phyloP scores from a whole-genome alignment of 768 basidiomycete species.

The Leccinellum albellum region DNA sequence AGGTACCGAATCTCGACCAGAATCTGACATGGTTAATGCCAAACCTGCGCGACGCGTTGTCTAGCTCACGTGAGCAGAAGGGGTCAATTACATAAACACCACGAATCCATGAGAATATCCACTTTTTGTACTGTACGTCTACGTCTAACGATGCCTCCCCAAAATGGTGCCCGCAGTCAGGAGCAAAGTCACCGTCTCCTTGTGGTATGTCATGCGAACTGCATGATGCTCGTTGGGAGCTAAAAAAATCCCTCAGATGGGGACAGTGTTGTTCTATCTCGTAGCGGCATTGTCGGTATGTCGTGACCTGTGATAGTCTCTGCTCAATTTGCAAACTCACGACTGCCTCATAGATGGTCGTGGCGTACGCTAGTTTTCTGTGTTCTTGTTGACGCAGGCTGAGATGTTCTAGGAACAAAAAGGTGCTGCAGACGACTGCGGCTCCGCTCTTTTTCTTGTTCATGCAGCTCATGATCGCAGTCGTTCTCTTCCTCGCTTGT shows the following conservation, averaged over 20 bases:
- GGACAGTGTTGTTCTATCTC: conserved; percentile 81
- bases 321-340: conserved; percentile 1
- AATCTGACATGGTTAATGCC: conserved; percentile 29
- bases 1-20: conserved; percentile 23
- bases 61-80: conserved; percentile 22
- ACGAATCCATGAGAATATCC: no score
- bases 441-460: conserved; percentile 87
- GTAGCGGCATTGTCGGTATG: conserved; percentile 84
- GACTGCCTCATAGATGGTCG: conserved; percentile 64
- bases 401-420: conserved; percentile 66
- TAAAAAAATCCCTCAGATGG: conserved; percentile 43
- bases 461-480: conserved; percentile 76
- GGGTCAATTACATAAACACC: neutral
- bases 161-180: conserved; percentile 26
- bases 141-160: conserved; percentile 20
- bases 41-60: conserved; percentile 13
- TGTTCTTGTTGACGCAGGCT: conserved; percentile 17
- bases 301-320: conserved; percentile 14
- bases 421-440: conserved; percentile 74
- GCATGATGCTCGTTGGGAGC: neutral
- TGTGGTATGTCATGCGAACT: conserved; percentile 24
- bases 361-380: conserved; percentile 57
- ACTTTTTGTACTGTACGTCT: no score
- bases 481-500: conserved; percentile 65
- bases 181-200: conserved; percentile 31